Evolutionary conservation across 2,329 filamentous ascomycete species (phyloP), one percentile per base, ranked within the genome.

Genomic region (Trichoderma aggressivum): DNA sequence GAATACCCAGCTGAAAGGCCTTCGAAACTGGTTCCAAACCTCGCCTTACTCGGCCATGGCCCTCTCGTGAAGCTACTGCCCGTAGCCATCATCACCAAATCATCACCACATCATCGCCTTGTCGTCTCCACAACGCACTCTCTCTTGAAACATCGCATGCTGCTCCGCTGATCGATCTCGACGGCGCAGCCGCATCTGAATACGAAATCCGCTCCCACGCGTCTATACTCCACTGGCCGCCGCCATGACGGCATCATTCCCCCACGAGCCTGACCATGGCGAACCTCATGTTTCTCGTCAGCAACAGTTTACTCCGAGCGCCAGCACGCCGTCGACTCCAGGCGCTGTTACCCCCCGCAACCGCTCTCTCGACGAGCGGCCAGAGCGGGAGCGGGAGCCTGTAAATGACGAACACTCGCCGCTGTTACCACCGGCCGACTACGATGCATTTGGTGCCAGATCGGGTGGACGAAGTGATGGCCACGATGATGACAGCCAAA

Each of bases 401-500:
- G 26, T 21, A 47, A 71, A 72, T 21, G 70, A 77, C 62, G 80
- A 81, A 72, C 77, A 75, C 50, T 79, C 79, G 50, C 80, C 78
- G 53, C 75, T 82, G 1, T 72, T 82, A 26, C 73, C 72, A 18
- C 65, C 74, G 50, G 71, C 68, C 34, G 64, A 70, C 47, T 58
- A 66, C 30, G 62, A 47, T 39, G 50, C 50, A 24, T 39, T 68
- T 28, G 66, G 28, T 28, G n/a, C 30, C 32, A 71, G 74, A 36
- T 58, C 67, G 53, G 72, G 73, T 8, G 21, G 70, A 26, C 67
- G 73, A 30, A 16, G 70, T 18, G 66, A 64, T 24, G 59, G 64
- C 21, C 73, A 74, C 32, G 64, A 24, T 28, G 79, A 80, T 59
- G 75, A 78, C 34, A 75, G 74, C 59, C 87, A 94, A 76, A 85